Conservation (phyloP, 176 grass and related monocot genomes). For the Rhynchospora tenuis region DNA sequence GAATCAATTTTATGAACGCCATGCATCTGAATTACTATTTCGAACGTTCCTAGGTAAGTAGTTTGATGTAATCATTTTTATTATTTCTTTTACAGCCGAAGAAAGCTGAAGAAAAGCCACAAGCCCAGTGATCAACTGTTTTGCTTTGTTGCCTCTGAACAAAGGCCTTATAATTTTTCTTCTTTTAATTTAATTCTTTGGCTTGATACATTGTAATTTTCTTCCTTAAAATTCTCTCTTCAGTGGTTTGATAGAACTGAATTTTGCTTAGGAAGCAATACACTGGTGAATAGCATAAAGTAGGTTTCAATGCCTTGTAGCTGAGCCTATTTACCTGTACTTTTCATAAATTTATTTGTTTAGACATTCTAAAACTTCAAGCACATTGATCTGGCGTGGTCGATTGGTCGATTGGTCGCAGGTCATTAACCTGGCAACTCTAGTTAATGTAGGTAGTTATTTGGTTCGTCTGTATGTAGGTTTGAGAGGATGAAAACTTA, state of each 20-base stretch:
- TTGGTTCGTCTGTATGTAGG: background rate
- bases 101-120: constrained; percentile 75
- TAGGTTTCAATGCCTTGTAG: background rate
- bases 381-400: background rate
- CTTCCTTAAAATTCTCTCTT: background rate
- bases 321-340: background rate
- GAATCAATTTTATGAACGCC: background rate
- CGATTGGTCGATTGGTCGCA: too few species aligned
- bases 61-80: background rate
- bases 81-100: constrained; percentile 55
- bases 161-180: background rate
- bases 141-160: background rate
- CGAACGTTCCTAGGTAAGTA: background rate
- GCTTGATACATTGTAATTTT: constrained; percentile 8
- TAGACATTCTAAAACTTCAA: background rate
- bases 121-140: constrained; percentile 27
- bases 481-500: background rate
- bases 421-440: background rate
- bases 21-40: background rate
- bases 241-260: background rate
- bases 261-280: background rate
- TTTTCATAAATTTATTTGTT: background rate
- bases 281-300: background rate
- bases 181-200: background rate
- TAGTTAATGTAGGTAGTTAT: background rate